phyloP scores from a whole-genome alignment of 148 eudicot species.

The Linanthus parryae region DNA sequence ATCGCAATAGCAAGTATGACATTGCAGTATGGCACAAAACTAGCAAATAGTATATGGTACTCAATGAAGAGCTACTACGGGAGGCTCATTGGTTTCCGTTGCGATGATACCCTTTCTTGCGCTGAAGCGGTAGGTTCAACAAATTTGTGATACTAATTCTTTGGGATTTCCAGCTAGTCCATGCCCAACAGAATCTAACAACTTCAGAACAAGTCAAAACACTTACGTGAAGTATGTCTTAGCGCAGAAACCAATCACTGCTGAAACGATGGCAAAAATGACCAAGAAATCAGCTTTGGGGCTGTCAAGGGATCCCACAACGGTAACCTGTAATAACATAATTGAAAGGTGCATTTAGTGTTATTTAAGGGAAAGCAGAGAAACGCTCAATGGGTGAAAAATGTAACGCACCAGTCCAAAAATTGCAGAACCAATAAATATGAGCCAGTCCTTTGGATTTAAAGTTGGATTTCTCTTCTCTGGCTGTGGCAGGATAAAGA shows the following conservation, averaged over 20 bases:
- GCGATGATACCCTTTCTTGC: too few relatives aligned
- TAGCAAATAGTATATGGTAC: too few relatives aligned
- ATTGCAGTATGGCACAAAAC: too few relatives aligned
- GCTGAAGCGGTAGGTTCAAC: too few relatives aligned
- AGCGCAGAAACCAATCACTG: conserved; percentile 84
- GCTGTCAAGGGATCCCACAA: conserved; percentile 64
- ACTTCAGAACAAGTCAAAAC: conserved; percentile 14
- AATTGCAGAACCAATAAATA: conserved; percentile 74
- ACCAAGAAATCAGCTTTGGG: conserved; percentile 84
- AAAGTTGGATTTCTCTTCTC: conserved; percentile 96
- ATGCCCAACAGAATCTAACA: too few relatives aligned
- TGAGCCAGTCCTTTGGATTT: conserved; percentile 99
- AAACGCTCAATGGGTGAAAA: neutral
- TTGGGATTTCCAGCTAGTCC: too few relatives aligned
- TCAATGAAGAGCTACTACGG: too few relatives aligned
- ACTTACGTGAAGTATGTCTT: conserved; percentile 94
- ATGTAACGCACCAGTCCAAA: conserved; percentile 88
- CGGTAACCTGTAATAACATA: conserved; percentile 56
- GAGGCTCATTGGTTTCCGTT: too few relatives aligned
- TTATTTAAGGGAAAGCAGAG: neutral
- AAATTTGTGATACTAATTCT: too few relatives aligned
- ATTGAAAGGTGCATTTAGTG: neutral
- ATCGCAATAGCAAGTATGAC: too few relatives aligned
- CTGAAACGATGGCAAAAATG: conserved; percentile 68
- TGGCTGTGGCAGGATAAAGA: conserved; percentile 41